These are phyloP conservation scores for Ceratobasidium sp. DNA, from an alignment of 1,284 basidiomycete genomes.

Conservation along the genomic window DNA sequence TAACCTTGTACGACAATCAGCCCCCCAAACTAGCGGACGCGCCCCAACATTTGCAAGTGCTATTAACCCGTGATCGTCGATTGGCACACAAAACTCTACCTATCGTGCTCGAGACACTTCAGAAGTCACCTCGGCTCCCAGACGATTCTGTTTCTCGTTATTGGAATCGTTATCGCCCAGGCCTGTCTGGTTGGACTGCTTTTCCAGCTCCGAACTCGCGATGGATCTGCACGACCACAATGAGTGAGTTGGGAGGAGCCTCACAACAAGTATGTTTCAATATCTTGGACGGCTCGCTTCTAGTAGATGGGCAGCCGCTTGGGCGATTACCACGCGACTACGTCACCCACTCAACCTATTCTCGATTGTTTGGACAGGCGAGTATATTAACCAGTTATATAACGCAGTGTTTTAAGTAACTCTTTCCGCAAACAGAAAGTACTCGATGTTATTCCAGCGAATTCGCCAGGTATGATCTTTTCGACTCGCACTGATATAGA, in stretches of 20 bases:
- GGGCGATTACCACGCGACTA: slow-evolving; percentile 59
- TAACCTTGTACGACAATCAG: slow-evolving; percentile 57
- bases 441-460: slow-evolving; percentile 58
- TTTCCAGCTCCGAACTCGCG: slow-evolving; percentile 54
- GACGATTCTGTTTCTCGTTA: slow-evolving; percentile 57
- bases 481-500: slow-evolving; percentile 53
- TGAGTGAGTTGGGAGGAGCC: slow-evolving; percentile 48
- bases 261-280: slow-evolving; percentile 58
- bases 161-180: slow-evolving; percentile 59
- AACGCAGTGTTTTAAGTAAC: neutral
- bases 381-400: neutral
- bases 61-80: slow-evolving; percentile 52
- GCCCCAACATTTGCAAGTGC: slow-evolving; percentile 2
- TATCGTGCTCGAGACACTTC: neutral
- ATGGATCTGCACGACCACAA: slow-evolving; percentile 58
- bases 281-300: slow-evolving; percentile 60
- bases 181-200: slow-evolving; percentile 55
- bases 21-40: slow-evolving; percentile 42
- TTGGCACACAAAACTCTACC: slow-evolving; percentile 54
- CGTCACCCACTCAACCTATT: slow-evolving; percentile 56
- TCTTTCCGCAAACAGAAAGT: slow-evolving; percentile 54
- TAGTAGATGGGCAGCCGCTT: slow-evolving; percentile 61
- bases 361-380: slow-evolving; percentile 56
- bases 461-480: slow-evolving; percentile 59
- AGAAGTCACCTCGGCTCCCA: slow-evolving; percentile 52